Percentiles rank a stretch among this genome's conserved stretches.
phyloP scores from a whole-genome alignment of 2,329 filamentous ascomycete genomes.

The Waltergamsia citrina region DNA sequence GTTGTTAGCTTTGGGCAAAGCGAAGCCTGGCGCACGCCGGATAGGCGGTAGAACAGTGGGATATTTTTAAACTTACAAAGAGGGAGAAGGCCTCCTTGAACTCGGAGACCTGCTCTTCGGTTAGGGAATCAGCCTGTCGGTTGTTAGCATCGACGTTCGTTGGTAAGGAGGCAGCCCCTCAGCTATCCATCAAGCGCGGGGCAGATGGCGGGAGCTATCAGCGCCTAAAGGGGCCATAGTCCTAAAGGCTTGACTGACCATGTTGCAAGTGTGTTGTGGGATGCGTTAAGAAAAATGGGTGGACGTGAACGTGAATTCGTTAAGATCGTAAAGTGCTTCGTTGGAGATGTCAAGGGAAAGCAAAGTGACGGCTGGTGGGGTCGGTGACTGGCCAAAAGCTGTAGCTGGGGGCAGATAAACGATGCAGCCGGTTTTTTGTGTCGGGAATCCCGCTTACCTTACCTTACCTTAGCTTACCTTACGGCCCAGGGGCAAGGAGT shows the following conservation, averaged over 20 bases:
- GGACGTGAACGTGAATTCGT: neutral
- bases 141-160: conserved; percentile 4
- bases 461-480: too few species aligned
- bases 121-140: conserved; percentile 86
- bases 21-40: too few species aligned
- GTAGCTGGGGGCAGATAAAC: too few species aligned
- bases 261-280: conserved; percentile 1
- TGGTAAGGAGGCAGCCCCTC: conserved; percentile 16
- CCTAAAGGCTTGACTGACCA: conserved; percentile 5
- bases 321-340: neutral
- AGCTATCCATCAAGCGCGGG: conserved; percentile 3
- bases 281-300: neutral
- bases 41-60: neutral
- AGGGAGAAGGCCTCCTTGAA: conserved; percentile 99
- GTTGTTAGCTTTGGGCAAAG: conserved; percentile 15
- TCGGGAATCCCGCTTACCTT: too few species aligned
- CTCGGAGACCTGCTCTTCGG: conserved; percentile 99
- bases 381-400: too few species aligned
- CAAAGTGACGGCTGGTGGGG: too few species aligned
- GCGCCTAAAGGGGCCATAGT: neutral
- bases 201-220: conserved; percentile 7
- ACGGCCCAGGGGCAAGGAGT: too few species aligned
- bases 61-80: conserved; percentile 64
- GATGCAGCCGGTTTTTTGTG: too few species aligned
- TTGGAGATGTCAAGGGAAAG: too few species aligned